Percentiles rank a stretch among this genome's conserved stretches.
Conservation (phyloP, 208 protist species). For the Trypanosomatidae sp. region DNA sequence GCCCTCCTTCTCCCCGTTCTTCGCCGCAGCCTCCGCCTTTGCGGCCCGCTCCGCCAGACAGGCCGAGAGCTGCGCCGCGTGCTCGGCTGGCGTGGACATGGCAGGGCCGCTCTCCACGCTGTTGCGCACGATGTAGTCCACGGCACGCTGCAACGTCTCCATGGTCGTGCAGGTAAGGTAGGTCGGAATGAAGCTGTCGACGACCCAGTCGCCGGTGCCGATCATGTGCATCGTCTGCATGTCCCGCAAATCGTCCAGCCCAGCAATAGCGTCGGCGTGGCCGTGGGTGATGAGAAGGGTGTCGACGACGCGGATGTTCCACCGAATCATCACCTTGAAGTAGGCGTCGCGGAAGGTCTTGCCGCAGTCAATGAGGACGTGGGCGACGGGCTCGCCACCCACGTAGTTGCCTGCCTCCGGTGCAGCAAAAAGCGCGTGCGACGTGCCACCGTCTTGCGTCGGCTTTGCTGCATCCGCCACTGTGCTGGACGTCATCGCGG, state of each 20-base stretch:
- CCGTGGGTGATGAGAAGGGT: conserved; percentile 88
- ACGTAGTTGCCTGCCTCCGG: conserved; percentile 30
- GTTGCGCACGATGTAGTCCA: conserved; percentile 80
- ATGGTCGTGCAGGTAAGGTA: conserved; percentile 59
- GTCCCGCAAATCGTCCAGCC: conserved; percentile 90
- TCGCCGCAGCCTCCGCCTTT: conserved; percentile 5
- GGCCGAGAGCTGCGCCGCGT: conserved; percentile 23
- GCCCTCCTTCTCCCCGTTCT: conserved; percentile 16
- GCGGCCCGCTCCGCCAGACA: conserved; percentile 18
- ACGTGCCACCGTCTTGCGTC: background rate
- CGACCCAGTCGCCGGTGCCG: conserved; percentile 52
- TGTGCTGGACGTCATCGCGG: background rate
- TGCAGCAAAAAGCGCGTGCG: conserved; percentile 29
- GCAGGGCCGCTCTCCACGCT: conserved; percentile 37
- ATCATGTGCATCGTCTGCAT: conserved; percentile 72
- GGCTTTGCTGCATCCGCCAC: background rate
- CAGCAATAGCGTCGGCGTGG: conserved; percentile 80
- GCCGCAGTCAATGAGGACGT: conserved; percentile 86
- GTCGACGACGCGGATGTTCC: conserved; percentile 62
- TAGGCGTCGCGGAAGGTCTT: conserved; percentile 92
- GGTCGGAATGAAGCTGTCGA: conserved; percentile 72
- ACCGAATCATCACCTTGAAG: conserved; percentile 74
- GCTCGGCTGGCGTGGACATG: conserved; percentile 19
- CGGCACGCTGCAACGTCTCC: conserved; percentile 31
- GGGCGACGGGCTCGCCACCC: conserved; percentile 30